Evolutionary conservation across 768 basidiomycete species (phyloP).

Genomic region (Terana coerulea): DNA sequence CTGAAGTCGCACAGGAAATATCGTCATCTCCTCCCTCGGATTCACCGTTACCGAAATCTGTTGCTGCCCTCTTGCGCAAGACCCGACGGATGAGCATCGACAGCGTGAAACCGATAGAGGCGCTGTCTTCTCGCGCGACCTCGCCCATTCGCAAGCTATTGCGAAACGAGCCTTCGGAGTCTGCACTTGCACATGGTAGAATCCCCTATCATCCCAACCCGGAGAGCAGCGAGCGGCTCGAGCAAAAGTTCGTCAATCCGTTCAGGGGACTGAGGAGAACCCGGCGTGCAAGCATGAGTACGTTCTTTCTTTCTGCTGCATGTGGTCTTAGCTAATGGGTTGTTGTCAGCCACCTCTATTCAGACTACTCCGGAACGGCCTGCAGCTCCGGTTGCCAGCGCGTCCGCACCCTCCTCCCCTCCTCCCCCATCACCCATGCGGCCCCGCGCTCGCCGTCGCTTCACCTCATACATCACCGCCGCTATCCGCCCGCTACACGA

Average conservation of each 20-base stretch:
- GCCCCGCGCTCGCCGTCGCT: neutral
- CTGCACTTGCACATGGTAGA: neutral
- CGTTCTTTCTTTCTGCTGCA: neutral
- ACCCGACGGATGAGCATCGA: neutral
- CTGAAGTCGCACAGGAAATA: neutral
- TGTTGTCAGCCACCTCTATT: neutral
- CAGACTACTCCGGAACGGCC: neutral
- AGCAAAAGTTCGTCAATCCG: slow-evolving; percentile 6
- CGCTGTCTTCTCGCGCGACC: neutral
- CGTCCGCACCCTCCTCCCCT: neutral
- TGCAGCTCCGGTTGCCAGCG: neutral
- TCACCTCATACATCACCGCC: slow-evolving; percentile 1
- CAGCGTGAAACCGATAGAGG: neutral
- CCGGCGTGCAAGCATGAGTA: neutral
- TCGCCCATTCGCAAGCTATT: neutral
- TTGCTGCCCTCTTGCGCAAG: neutral
- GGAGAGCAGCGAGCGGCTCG: neutral
- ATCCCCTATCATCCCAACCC: neutral
- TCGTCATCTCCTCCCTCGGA: neutral
- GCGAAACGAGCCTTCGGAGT: neutral
- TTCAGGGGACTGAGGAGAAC: neutral
- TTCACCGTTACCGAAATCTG: neutral
- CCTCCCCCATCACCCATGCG: neutral
- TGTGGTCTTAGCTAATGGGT: neutral
- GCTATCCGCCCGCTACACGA: slow-evolving; percentile 1